Base-by-base conservation (phyloP, 2,329 filamentous ascomycete species). In the Monosporascus sp. region DNA sequence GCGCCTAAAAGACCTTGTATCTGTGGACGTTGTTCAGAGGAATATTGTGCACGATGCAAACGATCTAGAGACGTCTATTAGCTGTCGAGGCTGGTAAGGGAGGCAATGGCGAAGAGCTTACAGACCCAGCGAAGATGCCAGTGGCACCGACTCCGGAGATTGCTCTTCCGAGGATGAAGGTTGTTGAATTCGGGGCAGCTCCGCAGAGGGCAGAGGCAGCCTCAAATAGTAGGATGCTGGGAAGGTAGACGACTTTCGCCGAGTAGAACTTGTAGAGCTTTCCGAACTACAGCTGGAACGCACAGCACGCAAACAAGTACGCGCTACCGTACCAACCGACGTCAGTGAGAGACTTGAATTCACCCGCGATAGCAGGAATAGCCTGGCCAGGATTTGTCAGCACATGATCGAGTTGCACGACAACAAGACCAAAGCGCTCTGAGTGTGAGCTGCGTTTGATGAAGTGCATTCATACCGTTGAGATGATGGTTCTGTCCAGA, bases 1-100 rank as follows among this genome's bases (percentile, higher is more conserved):
- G 64, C 68, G 7, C 67, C 68, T 35, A 75, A 63, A 9, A 74
- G 54, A 44, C 71, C 70, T 20, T 52, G 52, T 27, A 60, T 62
- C 6, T 60, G 53, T 0, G 63, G 55, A 17, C 60, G 53, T 35
- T 61, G 14, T 50, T 48, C 6, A 61, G 40, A 1, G 59, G 60
- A 11, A 55, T 37, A 7, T 40, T 46, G 26, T 57, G 27, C 20
- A 60, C 52, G 37, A 61, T 58, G 37, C 58, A 55, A n/a, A 61
- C 50, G 43, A 60, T 56, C 19, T 62, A 55, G n/a, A 56, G 57
- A 17, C 55, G 58, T 44, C 63, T 63, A 50, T 61, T 60, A 56
- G 60, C 55, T 8, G 53, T 48, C 11, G 5, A 7, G 14, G 57
- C 57, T 31, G 22, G 5, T 24, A 26, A 6, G 6, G 7, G 59